Base-by-base conservation (phyloP, 1,284 basidiomycete genomes). In the Ustilago sp. region DNA sequence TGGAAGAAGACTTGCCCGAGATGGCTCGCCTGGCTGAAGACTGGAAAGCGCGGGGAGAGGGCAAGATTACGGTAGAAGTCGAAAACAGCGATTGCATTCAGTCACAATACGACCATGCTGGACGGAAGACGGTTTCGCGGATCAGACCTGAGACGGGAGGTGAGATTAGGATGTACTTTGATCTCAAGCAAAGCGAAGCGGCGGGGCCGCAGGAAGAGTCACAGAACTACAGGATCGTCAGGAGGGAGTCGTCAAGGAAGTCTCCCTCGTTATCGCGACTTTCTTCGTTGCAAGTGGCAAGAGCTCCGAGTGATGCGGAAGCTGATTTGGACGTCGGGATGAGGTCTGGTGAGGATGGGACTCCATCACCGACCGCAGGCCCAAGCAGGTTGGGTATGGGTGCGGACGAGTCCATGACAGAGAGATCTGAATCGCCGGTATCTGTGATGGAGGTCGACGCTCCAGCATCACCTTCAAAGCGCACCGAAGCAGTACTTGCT, bases 31-130 rank as follows among this genome's bases (percentile, higher is more conserved):
- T 61, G 43, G 54, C 43, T 11, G 54, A 65, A 13, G 65, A 74
- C 41, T 36, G 58, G 8, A 56, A 51, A 23, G 71, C 62, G n/a
- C 36, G 58, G 4, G 62, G 54, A n/a, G 58, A 61, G 41, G 71
- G 71, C 5, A 19, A 59, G 23, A 60, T 74, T 35, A 48, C 68
- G 38, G 54, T 74, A 28, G 65, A 68, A 12, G 35, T 56, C 17
- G 54, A 68, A 12, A 36, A 48, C 32, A 23, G 23, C 15, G 62
- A 59, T 4, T 55, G 51, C 19, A 48, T 64, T 13, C 52, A 43
- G 17, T 63, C 64, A 28, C 64, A 67, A 45, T 57, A 35, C 35
- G 70, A 73, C 28, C 19, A 32, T 5, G 12, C 36, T 13, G 70
- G 70, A 0, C 52, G 61, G 19, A 59, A 63, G 61, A 38, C 19